These are phyloP conservation scores for Trichothecium roseum DNA, from an alignment of 2,329 filamentous ascomycete species.

Conservation along the genomic window DNA sequence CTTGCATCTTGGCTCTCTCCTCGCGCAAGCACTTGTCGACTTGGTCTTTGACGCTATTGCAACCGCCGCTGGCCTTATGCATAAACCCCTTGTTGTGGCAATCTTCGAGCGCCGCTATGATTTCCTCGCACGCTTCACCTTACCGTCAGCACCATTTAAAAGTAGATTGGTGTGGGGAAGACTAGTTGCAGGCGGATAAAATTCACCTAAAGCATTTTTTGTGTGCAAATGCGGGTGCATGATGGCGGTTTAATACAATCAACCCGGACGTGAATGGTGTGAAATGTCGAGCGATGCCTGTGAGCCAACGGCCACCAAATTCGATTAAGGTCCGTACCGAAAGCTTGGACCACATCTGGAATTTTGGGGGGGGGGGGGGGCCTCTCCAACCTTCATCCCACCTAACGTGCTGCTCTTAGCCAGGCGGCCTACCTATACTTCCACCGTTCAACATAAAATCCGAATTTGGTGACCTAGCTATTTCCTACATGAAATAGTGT, in stretches of 20 bases:
- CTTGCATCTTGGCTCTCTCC: conserved; percentile 70
- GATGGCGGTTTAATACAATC: conserved; percentile 15
- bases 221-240: conserved; percentile 99
- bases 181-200: no score
- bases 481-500: no score
- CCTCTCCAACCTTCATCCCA: neutral
- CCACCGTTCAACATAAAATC: no score
- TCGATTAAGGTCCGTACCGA: neutral
- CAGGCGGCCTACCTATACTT: no score
- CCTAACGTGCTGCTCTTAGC: neutral
- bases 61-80: conserved; percentile 83
- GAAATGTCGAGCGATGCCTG: conserved; percentile 10
- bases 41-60: conserved; percentile 74
- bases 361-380: neutral
- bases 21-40: conserved; percentile 78
- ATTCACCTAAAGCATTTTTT: conserved; percentile 73
- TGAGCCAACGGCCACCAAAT: neutral
- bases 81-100: conserved; percentile 90
- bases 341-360: neutral
- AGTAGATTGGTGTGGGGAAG: neutral
- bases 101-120: conserved; percentile 89
- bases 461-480: no score
- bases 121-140: conserved; percentile 76
- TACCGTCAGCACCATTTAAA: conserved; percentile 9
- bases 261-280: conserved; percentile 6